Base-by-base conservation (phyloP, 768 basidiomycete genomes). In the Tubosaeta sp. region DNA sequence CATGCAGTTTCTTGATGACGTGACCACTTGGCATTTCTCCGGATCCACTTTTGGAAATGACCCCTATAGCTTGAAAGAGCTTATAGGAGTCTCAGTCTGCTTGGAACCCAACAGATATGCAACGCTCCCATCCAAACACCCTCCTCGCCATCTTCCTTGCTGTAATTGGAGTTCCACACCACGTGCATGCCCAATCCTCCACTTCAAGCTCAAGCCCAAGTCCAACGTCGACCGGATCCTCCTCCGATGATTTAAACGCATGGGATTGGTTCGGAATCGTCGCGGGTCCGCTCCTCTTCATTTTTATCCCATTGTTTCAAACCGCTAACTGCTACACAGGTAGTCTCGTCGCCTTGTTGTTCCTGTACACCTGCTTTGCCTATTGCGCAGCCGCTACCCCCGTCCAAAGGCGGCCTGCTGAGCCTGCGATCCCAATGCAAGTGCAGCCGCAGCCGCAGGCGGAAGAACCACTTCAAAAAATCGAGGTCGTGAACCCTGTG, bases 1-100 rank as follows among this genome's bases (percentile, higher is more conserved):
- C 60, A 60, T 65, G 46, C 14, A 22, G 22, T 22, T 22, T 22
- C 3, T 22, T 22, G 22, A 22, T 22, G 22, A 22, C 22, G 32
- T 33, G 32, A 34, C 33, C 32, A 12, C 11, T 33, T 10, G 2
- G 33, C 29, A n/a, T 9, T 29, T 29, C 29, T 29, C 6, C 29
- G 9, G 13, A 13, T 8, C 35, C 35, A 37, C n/a, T 37, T 37
- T 14, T 37, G n/a, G 35, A 6, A 37, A 37, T 37, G 14, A 37
- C 16, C 35, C 32, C 11, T 22, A 22, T 22, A 22, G 22, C 22
- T 22, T 22, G 22, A 22, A 22, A 22, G 22, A 22, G 22, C 22
- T 22, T 38, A 38, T 38, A 38, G 17, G 37, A 11, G 37, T 10
- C 37, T 19, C n/a, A 4, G 1, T 17, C 2, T 17, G 17, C 37